Evolutionary conservation across 257 asterid species (phyloP).

Genomic region (Parsonsia alboflavescens): DNA sequence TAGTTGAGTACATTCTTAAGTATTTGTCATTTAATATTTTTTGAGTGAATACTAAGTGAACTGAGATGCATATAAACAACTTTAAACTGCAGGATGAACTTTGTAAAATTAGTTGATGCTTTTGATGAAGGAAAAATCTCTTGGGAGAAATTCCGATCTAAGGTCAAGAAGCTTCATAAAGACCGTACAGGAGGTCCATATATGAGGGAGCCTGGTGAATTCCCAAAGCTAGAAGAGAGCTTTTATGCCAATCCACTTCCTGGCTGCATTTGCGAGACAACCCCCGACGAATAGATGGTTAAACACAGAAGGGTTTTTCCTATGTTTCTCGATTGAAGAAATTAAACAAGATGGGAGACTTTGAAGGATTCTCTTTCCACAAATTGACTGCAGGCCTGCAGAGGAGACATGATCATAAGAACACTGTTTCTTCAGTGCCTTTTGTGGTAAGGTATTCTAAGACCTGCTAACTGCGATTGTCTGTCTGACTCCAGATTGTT

Average conservation of each 20-base stretch:
- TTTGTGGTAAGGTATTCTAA: background rate
- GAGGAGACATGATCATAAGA: background rate
- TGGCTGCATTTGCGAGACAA: constrained; percentile 79
- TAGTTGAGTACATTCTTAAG: background rate
- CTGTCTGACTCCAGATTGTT: background rate
- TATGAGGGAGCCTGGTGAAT: constrained; percentile 70
- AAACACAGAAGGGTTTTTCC: background rate
- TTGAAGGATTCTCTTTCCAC: background rate
- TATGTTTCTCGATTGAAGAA: background rate
- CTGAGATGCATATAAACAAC: background rate
- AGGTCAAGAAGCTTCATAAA: constrained; percentile 66
- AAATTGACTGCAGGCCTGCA: background rate
- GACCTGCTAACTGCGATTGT: background rate
- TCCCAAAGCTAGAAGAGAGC: constrained; percentile 91
- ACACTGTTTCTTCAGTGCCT: background rate
- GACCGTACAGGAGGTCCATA: constrained; percentile 83
- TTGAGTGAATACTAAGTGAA: background rate
- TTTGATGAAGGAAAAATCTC: constrained; percentile 62
- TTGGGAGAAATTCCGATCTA: constrained; percentile 77
- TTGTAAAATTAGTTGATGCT: constrained; percentile 77
- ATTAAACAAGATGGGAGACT: background rate
- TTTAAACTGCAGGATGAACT: constrained; percentile 53
- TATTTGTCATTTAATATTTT: background rate
- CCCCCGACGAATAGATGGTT: constrained; percentile 25
- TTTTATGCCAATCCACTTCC: constrained; percentile 91